A percentile compares a stretch with the other conserved stretches of the same genome.
These are phyloP conservation scores for Fusarium protoensiforme DNA, from an alignment of 2,329 filamentous ascomycete genomes.

Conservation along the genomic window DNA sequence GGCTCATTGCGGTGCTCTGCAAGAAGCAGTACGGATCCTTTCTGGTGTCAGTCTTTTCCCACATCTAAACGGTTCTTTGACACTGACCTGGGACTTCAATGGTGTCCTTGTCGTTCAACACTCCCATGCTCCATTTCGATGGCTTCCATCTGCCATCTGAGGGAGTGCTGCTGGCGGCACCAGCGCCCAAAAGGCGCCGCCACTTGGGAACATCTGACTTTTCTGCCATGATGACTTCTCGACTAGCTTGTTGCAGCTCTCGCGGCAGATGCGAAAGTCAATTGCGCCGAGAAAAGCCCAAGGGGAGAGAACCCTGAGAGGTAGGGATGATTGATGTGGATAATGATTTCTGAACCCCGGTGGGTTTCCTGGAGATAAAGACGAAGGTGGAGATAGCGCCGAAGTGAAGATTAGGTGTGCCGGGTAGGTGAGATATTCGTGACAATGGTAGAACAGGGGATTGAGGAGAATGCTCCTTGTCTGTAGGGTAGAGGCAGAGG, in stretches of 20 bases:
- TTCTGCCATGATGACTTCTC: conserved; percentile 26
- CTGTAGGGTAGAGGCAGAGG: background rate
- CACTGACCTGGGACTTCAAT: conserved; percentile 85
- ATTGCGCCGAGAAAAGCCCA: background rate
- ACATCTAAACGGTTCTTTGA: background rate
- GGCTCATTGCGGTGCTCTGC: conserved; percentile 67
- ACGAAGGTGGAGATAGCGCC: background rate
- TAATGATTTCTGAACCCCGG: background rate
- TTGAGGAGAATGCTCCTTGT: background rate
- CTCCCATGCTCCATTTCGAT: conserved; percentile 75
- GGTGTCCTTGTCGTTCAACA: conserved; percentile 82
- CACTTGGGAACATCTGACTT: conserved; percentile 22
- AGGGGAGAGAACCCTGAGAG: background rate
- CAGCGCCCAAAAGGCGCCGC: conserved; percentile 34
- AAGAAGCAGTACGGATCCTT: conserved; percentile 69
- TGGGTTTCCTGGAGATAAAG: background rate
- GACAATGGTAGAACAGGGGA: background rate
- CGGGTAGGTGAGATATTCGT: background rate
- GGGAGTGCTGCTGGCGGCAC: conserved; percentile 2
- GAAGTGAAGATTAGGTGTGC: background rate
- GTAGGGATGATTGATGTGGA: background rate
- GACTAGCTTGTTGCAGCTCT: background rate
- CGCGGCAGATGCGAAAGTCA: background rate
- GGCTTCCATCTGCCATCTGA: conserved; percentile 28
- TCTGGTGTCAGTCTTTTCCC: conserved; percentile 11